phyloP scores from a whole-genome alignment of 2,329 filamentous ascomycete genomes.

The Zymoseptoria passerinii region DNA sequence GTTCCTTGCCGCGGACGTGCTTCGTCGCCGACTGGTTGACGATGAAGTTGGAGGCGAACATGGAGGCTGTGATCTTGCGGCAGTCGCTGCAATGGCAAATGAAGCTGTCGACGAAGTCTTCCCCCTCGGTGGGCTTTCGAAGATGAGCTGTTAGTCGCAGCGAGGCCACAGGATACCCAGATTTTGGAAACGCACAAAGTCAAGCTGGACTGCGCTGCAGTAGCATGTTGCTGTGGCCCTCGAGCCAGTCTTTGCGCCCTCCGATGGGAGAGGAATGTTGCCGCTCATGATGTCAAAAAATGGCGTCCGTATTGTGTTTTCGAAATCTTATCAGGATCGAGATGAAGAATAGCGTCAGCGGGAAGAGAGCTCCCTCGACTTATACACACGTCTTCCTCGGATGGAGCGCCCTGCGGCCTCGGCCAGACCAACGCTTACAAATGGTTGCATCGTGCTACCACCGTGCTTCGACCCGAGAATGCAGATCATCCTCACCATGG shows the following conservation, averaged over 20 bases:
- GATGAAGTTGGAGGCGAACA: constrained; percentile 54
- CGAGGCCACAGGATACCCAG: too few relatives aligned
- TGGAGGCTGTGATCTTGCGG: constrained; percentile 53
- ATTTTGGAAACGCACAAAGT: constrained; percentile 43
- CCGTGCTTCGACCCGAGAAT: not conserved
- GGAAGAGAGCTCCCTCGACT: not conserved
- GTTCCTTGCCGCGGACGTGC: constrained; percentile 46
- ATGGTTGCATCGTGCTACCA: not conserved
- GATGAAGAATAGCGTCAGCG: not conserved
- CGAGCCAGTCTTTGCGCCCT: constrained; percentile 11
- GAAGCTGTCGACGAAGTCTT: constrained; percentile 43
- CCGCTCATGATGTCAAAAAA: not conserved
- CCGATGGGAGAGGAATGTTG: constrained; percentile 10
- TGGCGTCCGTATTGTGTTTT: not conserved
- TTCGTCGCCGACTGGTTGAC: constrained; percentile 39
- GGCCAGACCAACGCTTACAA: not conserved
- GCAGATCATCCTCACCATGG: not conserved
- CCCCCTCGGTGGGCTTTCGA: constrained; percentile 37
- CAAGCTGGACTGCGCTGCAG: constrained; percentile 49
- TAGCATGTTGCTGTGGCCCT: constrained; percentile 51
- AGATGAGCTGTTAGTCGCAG: too few relatives aligned
- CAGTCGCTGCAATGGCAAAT: constrained; percentile 55
- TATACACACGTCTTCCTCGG: not conserved
- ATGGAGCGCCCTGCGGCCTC: not conserved
- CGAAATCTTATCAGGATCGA: not conserved